Evolutionary conservation across 164 flowering plant species (phyloP), one percentile per base, ranked within the genome.

Genomic region (Magnolia sinica): DNA sequence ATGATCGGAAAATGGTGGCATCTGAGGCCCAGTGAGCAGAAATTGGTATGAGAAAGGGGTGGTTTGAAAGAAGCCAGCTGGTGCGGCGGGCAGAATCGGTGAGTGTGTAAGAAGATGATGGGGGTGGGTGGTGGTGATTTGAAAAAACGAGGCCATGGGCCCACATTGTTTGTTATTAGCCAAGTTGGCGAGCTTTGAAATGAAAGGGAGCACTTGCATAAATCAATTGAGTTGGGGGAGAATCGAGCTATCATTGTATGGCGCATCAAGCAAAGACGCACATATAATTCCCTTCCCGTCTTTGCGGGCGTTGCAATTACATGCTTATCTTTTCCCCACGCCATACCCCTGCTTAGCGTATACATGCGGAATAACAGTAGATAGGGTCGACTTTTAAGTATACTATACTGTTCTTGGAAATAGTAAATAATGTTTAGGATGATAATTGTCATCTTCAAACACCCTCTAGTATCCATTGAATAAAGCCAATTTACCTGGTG

Each of bases 241-340:
- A 70, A 70, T 70, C 73, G 52, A 68, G 20, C 58, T 50, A 49
- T 70, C 55, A 70, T n/a, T 50, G 73, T 49, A 45, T 19, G 68
- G 73, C 73, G 73, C 73, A 70, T 70, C 73, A 50, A 70, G 73
- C 58, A n/a, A 70, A 49, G 14, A 20, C 10, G 23, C 73, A n/a
- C 22, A 70, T 65, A 29, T 65, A 68, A 13, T 16, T 68, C 6
- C 22, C 52, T 70, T 70, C 73, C 24, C 7, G 22, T 13, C 58
- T n/a, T 70, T 20, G 3, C 6, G 9, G 7, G 16, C 7, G 1
- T 37, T 8, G 16, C 19, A 29, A 55, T 73, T 52, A 55, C 78
- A 27, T 70, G 67, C 72, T 79, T 76, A 76, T 76, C 77, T 73
- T 52, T 50, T 66, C 18, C 13, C 50, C 61, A 16, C 18, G 29